Conservation (phyloP, 495 filamentous ascomycete genomes). For the Penicillium daleae region DNA sequence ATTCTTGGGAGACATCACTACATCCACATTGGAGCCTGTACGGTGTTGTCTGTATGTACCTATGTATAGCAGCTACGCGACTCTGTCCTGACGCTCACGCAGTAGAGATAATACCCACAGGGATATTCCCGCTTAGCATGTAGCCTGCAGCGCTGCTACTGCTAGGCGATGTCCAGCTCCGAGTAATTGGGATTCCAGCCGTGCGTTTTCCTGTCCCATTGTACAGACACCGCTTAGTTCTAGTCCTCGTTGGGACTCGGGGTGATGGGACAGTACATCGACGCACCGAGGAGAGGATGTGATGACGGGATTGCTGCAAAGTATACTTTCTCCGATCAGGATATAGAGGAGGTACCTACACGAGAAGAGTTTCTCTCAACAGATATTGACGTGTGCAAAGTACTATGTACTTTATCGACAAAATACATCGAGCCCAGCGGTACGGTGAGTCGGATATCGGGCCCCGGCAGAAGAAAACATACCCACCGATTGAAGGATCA, state of each 20-base stretch:
- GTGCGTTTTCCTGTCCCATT: slow-evolving; percentile 1
- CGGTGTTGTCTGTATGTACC: too few species aligned
- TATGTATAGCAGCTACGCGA: too few species aligned
- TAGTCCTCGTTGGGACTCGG: background rate
- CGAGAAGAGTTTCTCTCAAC: background rate
- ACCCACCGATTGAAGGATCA: background rate
- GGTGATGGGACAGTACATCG: background rate
- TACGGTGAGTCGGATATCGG: slow-evolving; percentile 8
- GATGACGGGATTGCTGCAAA: background rate
- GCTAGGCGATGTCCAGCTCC: slow-evolving; percentile 27
- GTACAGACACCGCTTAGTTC: background rate
- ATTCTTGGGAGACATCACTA: background rate
- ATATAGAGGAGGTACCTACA: background rate
- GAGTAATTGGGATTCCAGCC: slow-evolving; percentile 31
- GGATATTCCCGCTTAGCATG: slow-evolving; percentile 31
- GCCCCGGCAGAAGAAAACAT: background rate
- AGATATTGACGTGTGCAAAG: background rate
- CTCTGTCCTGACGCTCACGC: too few species aligned
- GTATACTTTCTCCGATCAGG: background rate
- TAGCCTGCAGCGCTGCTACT: slow-evolving; percentile 27
- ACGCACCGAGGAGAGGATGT: background rate
- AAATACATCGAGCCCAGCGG: background rate
- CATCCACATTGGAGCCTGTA: too few species aligned
- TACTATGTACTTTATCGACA: background rate
- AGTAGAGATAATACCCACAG: slow-evolving; percentile 12